Conservation (phyloP, 257 asterid genomes). For the Ilex aquifolium region DNA sequence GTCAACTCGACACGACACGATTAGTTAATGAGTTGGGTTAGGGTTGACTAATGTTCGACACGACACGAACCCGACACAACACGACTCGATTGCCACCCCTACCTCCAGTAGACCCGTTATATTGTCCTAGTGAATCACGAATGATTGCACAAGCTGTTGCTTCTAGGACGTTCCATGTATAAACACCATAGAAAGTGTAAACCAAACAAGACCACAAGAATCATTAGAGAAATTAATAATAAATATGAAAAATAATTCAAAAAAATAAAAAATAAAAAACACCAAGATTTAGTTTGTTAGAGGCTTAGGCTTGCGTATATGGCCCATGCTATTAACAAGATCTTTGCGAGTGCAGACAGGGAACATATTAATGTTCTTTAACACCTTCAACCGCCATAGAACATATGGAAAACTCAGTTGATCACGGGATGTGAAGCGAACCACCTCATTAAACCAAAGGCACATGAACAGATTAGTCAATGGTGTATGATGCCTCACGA, state of each 20-base stretch:
- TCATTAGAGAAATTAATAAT: too few species aligned
- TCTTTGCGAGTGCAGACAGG: conserved; percentile 97
- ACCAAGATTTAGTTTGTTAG: conserved; percentile 32
- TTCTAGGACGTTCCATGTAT: too few species aligned
- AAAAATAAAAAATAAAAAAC: background rate
- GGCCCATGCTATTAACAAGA: conserved; percentile 97
- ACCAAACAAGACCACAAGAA: too few species aligned
- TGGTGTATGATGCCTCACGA: conserved; percentile 86
- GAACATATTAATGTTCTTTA: conserved; percentile 59
- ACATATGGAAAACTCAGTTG: conserved; percentile 93
- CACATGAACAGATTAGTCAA: conserved; percentile 69
- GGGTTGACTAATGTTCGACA: too few species aligned
- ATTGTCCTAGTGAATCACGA: too few species aligned
- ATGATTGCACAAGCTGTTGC: too few species aligned
- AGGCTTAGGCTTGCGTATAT: conserved; percentile 92
- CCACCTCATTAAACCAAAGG: conserved; percentile 95
- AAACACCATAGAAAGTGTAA: too few species aligned
- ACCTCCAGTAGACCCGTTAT: too few species aligned
- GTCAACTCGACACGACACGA: too few species aligned
- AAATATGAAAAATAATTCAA: background rate
- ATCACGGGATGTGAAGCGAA: conserved; percentile 95
- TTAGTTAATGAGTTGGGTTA: too few species aligned
- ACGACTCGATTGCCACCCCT: too few species aligned
- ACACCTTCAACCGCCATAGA: conserved; percentile 76
- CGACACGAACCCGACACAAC: too few species aligned